Base-by-base conservation (phyloP, 148 eudicot genomes). In the Limonium bicolor region DNA sequence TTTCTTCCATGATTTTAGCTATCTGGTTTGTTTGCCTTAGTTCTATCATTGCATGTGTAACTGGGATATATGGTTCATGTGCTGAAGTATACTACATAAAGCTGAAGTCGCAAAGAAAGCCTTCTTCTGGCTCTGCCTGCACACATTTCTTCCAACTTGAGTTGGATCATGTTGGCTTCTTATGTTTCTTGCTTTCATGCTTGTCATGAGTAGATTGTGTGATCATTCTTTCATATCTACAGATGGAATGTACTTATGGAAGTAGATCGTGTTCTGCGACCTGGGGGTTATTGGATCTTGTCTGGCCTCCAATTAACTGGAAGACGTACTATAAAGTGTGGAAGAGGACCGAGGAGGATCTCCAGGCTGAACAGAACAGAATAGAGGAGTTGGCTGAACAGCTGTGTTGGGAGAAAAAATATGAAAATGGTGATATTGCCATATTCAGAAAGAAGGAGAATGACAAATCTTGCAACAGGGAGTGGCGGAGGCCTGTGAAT, bases 291-390 rank as follows among this genome's bases (percentile, higher is more conserved):
- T 27, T 81, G 85, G 93, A 67, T 81, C 42, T 58, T 81, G 50
- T 77, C 93, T 20, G 93, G 93, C 93, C 93, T 44, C 93, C 93
- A 36, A 77, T 77, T 51, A 81, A 77, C 27, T 81, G 78, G 78
- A 77, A 65, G 65, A 71, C 71, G 5, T 67, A 83, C 51, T 65
- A 75, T 42, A 55, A 65, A 50, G 61, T 71, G 29, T 83, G 94
- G 94, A 62, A 78, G 46, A 68, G 81, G 39, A 59, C 84, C 37
- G 56, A 55, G 53, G 93, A 82, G 33, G 93, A 82, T 6, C 58
- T 62, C 38, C 36, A 60, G 53, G 79, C 64, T 14, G 93, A 82
- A 59, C 86, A 82, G 39, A 61, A 30, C 29, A 58, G 63, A 51
- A 74, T 82, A 30, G 94, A 82, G 58, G 77, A 77, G 63, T 49